Base-by-base conservation (phyloP, 2,329 filamentous ascomycete genomes). In the Verruconis gallopava region DNA sequence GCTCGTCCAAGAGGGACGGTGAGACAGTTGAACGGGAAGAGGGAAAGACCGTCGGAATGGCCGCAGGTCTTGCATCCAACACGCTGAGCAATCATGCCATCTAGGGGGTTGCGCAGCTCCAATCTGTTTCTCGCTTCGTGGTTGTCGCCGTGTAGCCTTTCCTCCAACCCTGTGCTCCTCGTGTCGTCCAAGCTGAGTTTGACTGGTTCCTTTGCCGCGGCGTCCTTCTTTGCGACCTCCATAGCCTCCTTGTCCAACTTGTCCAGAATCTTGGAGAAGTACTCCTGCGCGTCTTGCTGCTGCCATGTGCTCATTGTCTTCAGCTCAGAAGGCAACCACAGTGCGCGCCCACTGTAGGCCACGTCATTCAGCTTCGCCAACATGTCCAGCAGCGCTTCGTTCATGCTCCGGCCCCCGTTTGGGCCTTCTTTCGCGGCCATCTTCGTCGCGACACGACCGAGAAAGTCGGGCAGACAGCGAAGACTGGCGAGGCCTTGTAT, bases 211-310 rank as follows among this genome's bases (percentile, higher is more conserved):
- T 30, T 30, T n/a, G 25, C 25, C 25, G 6, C 25, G 6, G 25
- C 25, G 6, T 30, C 25, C 25, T 36, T 19, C 9, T 21, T 38
- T 1, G 25, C 25, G 14, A 55, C 45, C 63, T 36, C 37, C 63
- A 36, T 69, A 32, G 85, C 68, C 54, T 93, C 85, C 53, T 80
- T 81, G 53, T 95, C 85, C 20, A 94, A 68, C 51, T 88, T 79
- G 50, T 89, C 85, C 37, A 95, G 61, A 12, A 98, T 71, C 53
- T 89, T 93, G 13, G 85, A 89, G 53, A 84, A 95, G 59, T 96
- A 98, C 59, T 98, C 91, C 56, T 96, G 91, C 4, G 91, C 91
- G 62, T 98, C 91, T 61, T 98, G 91, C 57, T 96, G 91, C 51
- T 93, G 83, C 75, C 83, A 93, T 21, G 84, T 94, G 59, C 81